Evolutionary conservation across 1,284 basidiomycete species (phyloP).

Genomic region (Boletus sp.): DNA sequence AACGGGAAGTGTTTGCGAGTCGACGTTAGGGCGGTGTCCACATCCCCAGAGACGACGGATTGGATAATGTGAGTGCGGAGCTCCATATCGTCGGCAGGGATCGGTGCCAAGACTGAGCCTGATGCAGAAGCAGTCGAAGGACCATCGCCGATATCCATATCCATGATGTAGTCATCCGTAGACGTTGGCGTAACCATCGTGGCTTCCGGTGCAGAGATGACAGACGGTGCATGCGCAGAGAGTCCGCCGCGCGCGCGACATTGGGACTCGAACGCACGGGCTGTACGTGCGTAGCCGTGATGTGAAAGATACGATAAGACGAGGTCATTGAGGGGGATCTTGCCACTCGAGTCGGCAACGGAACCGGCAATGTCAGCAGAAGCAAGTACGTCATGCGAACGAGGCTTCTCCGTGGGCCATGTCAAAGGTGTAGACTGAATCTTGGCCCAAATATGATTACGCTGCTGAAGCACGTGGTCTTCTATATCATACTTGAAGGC

Average conservation of each 20-base stretch:
- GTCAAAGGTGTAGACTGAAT: constrained; percentile 54
- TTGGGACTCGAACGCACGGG: constrained; percentile 60
- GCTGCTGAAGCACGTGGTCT: constrained; percentile 66
- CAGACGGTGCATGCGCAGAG: constrained; percentile 5
- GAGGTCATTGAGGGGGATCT: constrained; percentile 56
- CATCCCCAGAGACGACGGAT: constrained; percentile 63
- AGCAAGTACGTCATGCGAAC: constrained; percentile 10
- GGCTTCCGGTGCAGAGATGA: constrained; percentile 2
- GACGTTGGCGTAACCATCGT: constrained; percentile 13
- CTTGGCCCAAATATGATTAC: constrained; percentile 57
- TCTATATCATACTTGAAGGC: constrained; percentile 88
- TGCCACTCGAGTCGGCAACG: constrained; percentile 24
- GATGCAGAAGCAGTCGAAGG: constrained; percentile 7
- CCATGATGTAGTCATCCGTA: constrained; percentile 46
- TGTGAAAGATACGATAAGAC: constrained; percentile 78
- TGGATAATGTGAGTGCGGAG: constrained; percentile 66
- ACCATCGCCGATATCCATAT: constrained; percentile 32
- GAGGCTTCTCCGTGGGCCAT: constrained; percentile 23
- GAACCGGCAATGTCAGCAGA: constrained; percentile 2
- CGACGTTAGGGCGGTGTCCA: constrained; percentile 63
- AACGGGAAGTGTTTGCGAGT: constrained; percentile 52
- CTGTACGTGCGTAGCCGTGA: constrained; percentile 71
- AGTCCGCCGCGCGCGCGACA: constrained; percentile 28
- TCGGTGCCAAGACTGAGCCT: constrained; percentile 8
- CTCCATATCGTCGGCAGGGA: constrained; percentile 48